Percentiles rank a stretch among this genome's conserved stretches.
These are phyloP conservation scores for Zymoseptoria pseudotritici DNA, from an alignment of 2,329 filamentous ascomycete species.

Conservation along the genomic window DNA sequence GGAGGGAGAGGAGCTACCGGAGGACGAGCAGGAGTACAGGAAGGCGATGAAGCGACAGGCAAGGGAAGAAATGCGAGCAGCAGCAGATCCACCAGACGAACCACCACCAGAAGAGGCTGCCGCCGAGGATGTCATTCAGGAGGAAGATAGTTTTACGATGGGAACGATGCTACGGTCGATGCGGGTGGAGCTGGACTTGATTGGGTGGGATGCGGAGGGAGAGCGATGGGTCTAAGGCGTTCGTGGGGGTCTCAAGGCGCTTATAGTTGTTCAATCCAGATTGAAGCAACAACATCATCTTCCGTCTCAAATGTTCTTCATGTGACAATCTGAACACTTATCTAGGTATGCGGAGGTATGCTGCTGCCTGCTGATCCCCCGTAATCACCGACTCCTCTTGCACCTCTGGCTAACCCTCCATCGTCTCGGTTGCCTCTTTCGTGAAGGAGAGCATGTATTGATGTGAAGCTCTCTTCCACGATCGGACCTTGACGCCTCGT, in stretches of 20 bases:
- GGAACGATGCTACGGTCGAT: slow-evolving; percentile 60
- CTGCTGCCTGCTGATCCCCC: no score
- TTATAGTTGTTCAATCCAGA: no score
- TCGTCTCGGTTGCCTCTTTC: no score
- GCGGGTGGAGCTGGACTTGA: slow-evolving; percentile 55
- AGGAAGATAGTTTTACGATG: slow-evolving; percentile 50
- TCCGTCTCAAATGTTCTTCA: no score
- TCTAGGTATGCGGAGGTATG: no score
- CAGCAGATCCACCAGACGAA: slow-evolving; percentile 24
- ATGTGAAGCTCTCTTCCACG: no score
- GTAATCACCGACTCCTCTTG: no score
- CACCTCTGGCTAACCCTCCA: no score
- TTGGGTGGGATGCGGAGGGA: slow-evolving; percentile 53
- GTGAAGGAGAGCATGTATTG: no score
- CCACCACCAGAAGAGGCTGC: slow-evolving; percentile 34
- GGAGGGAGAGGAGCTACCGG: slow-evolving; percentile 27
- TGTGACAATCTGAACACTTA: no score
- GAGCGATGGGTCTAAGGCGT: slow-evolving; percentile 47
- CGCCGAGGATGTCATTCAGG: slow-evolving; percentile 22
- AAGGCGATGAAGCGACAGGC: slow-evolving; percentile 44
- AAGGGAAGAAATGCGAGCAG: slow-evolving; percentile 39
- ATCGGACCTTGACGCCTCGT: no score
- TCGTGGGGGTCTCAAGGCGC: background rate
- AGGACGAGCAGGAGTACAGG: slow-evolving; percentile 38
- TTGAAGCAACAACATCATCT: no score